Evolutionary conservation across 2,329 filamentous ascomycete species (phyloP).

Genomic region (Aspergillus fijiensis): DNA sequence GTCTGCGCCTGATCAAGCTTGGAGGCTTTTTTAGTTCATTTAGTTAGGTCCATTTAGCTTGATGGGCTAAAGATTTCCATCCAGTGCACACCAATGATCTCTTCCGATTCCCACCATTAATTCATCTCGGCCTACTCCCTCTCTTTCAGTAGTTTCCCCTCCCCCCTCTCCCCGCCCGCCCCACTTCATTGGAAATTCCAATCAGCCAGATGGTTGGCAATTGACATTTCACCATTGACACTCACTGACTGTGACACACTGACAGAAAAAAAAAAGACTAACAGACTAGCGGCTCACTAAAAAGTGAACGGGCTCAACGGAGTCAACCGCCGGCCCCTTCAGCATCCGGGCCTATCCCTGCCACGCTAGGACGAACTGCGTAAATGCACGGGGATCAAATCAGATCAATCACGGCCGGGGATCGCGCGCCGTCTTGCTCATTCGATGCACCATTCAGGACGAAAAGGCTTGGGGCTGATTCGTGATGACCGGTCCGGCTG

Average conservation of each 20-base stretch:
- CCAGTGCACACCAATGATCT: background rate
- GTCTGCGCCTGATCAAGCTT: background rate
- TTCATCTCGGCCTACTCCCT: background rate
- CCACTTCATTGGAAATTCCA: no score
- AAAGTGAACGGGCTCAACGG: background rate
- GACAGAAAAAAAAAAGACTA: no score
- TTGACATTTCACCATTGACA: background rate
- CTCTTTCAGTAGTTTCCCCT: background rate
- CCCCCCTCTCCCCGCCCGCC: background rate
- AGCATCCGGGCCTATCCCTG: background rate
- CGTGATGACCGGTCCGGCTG: background rate
- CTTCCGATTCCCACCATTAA: background rate
- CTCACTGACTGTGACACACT: background rate
- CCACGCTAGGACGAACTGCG: slow-evolving; percentile 10
- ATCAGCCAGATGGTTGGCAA: no score
- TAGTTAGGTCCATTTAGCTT: background rate
- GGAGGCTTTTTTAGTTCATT: background rate
- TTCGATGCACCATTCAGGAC: background rate
- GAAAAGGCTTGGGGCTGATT: background rate
- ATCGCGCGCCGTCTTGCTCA: background rate
- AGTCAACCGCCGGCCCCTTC: slow-evolving; percentile 2
- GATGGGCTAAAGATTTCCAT: background rate
- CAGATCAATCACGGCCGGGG: background rate
- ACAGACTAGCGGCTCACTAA: background rate
- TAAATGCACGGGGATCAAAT: slow-evolving; percentile 8